Conservation (phyloP, 2,329 filamentous ascomycete genomes). For the Biscogniauxia mediterranea region DNA sequence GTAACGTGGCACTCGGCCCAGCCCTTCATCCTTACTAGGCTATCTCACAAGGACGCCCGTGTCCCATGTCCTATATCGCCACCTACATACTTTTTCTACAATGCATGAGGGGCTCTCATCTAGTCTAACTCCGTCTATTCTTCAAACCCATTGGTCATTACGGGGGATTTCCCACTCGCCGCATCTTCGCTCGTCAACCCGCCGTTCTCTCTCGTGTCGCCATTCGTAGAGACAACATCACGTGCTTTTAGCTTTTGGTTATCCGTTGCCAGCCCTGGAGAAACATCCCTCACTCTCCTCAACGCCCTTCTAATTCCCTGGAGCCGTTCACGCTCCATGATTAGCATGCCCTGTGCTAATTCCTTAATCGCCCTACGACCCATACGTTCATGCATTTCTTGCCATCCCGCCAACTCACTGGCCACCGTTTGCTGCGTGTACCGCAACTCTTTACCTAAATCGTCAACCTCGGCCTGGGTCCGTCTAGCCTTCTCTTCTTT, state of each 20-base stretch:
- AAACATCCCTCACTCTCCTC: slow-evolving; percentile 51
- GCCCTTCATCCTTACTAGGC: not conserved
- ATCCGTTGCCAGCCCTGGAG: slow-evolving; percentile 8
- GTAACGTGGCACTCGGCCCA: not conserved
- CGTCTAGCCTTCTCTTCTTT: slow-evolving; percentile 76
- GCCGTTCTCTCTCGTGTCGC: not conserved
- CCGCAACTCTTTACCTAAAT: slow-evolving; percentile 76
- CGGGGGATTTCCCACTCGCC: slow-evolving; percentile 23
- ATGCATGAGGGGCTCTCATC: slow-evolving; percentile 5
- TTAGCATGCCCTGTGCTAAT: slow-evolving; percentile 74
- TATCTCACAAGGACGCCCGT: not conserved
- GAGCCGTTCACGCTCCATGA: slow-evolving; percentile 75
- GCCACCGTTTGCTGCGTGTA: slow-evolving; percentile 95
- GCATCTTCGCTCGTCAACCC: not conserved
- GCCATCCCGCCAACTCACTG: slow-evolving; percentile 88
- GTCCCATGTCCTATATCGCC: not conserved
- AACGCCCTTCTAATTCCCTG: slow-evolving; percentile 80
- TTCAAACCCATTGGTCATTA: slow-evolving; percentile 17
- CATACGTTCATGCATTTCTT: slow-evolving; percentile 79
- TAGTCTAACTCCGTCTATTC: slow-evolving; percentile 15
- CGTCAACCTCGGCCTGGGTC: slow-evolving; percentile 66
- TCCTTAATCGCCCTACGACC: slow-evolving; percentile 72
- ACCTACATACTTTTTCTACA: not conserved
- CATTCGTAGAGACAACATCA: not conserved
- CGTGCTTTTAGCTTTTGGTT: not conserved